Evolutionary conservation across 306 rosid genomes (phyloP), one percentile per base, ranked within the genome.

Genomic region (Dryas drummondii): DNA sequence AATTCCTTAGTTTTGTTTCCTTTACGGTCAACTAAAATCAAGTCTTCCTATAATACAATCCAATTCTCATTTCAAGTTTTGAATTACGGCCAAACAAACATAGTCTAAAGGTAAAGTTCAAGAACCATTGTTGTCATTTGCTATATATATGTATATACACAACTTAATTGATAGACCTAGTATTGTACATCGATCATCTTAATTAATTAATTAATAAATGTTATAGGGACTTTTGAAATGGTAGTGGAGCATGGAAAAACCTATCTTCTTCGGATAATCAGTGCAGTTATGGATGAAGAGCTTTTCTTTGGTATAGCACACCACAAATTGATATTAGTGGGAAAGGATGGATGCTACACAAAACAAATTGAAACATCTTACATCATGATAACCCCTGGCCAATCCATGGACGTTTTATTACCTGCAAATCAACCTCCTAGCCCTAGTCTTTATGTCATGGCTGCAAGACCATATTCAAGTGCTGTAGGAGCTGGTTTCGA

Each of bases 361-460:
- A 82, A 86, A 78, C 90, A 84, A 40, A 11, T 87, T 32, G 69
- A 73, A 11, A 79, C 87, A 10, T 78, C 83, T 13, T 73, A 86
- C 84, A 58, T 90, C 13, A 73, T 85, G 57, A 82, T 87, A 67
- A 11, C 87, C 0, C 96, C 92, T 0, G 96, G 92, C 7, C 96
- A 90, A 72, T 82, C 96, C 37, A 76, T 87, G 60, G 89, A 86
- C 40, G 85, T 82, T 16, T 53, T 87, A 26, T 69, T 90, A 0
- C 16, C 65, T 75, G 76, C 96, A 81, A 74, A 84, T 77, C 89
- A 81, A 55, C 71, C 85, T 5, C 60, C 46, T 5, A 46, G 37
- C 1, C 37, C 52, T 9, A 61, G 44, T 16, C 76, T 37, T 26
- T 90, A 87, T 79, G 82, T 79, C 79, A 85, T 90, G 92, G 92